phyloP scores from a whole-genome alignment of 202 grass and related monocot genomes.

The Elaeis oleifera region DNA sequence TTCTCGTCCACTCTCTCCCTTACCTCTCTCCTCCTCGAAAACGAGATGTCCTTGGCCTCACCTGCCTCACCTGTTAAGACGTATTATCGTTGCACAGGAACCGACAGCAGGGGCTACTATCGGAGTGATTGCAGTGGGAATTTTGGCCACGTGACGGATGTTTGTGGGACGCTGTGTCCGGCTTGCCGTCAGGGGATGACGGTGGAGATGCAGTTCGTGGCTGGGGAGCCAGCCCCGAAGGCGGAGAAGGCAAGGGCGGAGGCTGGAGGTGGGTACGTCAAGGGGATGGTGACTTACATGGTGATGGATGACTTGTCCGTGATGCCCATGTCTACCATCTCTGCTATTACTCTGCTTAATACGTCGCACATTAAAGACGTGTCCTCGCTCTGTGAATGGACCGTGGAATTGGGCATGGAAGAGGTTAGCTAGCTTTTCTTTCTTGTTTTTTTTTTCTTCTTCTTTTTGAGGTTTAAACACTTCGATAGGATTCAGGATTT shows the following conservation, averaged over 20 bases:
- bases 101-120: constrained; percentile 7
- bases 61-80: background rate
- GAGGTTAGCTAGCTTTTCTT: constrained; percentile 19
- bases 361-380: constrained; percentile 54
- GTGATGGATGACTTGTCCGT: constrained; percentile 73
- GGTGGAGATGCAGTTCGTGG: constrained; percentile 36
- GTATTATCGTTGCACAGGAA: constrained; percentile 32
- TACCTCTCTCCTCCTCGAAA: constrained; percentile 16
- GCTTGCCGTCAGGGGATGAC: constrained; percentile 54
- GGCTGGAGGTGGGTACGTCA: constrained; percentile 43
- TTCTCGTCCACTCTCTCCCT: constrained; percentile 29
- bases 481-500: background rate
- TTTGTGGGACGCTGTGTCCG: constrained; percentile 35
- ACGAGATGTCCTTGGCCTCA: background rate
- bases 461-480: background rate
- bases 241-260: constrained; percentile 6
- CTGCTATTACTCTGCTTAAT: constrained; percentile 57
- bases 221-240: background rate
- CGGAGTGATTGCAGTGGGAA: no score
- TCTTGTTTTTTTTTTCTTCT: background rate
- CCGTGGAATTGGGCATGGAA: constrained; percentile 33
- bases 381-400: constrained; percentile 38
- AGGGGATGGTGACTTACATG: constrained; percentile 44
- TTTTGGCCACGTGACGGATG: constrained; percentile 36
- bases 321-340: constrained; percentile 63